Conservation (phyloP, 2,329 filamentous ascomycete genomes). For the Parafenestella ontariensis region DNA sequence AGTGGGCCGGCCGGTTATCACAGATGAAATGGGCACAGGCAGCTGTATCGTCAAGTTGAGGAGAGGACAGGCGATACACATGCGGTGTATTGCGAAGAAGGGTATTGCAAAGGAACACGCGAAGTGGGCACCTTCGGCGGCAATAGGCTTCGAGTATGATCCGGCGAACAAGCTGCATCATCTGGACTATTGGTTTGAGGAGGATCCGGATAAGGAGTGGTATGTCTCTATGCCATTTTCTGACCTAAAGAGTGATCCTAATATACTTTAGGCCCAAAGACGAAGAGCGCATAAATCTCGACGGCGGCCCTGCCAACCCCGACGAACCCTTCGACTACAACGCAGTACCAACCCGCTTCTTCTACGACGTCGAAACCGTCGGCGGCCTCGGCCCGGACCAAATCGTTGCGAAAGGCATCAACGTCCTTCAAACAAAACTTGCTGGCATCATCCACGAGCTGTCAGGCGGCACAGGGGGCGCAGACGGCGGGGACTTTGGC, state of each 20-base stretch:
- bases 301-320: constrained; percentile 74
- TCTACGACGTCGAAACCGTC: constrained; percentile 89
- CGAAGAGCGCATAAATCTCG: constrained; percentile 80
- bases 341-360: constrained; percentile 83
- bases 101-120: constrained; percentile 98
- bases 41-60: constrained; percentile 89
- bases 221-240: constrained; percentile 55
- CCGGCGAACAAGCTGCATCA: constrained; percentile 95
- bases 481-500: constrained; percentile 62
- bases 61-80: constrained; percentile 85
- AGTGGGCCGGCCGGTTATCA: constrained; percentile 83
- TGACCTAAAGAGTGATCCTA: not conserved
- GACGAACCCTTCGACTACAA: constrained; percentile 92
- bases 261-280: constrained; percentile 72
- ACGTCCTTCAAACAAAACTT: constrained; percentile 87
- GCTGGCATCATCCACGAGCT: constrained; percentile 76
- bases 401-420: constrained; percentile 88
- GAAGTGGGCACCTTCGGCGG: constrained; percentile 93
- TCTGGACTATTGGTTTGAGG: constrained; percentile 93
- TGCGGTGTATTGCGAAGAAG: constrained; percentile 95
- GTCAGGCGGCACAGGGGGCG: constrained; percentile 62
- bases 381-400: constrained; percentile 88
- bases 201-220: constrained; percentile 85
- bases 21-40: constrained; percentile 80
- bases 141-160: constrained; percentile 97